Conservation (phyloP, 176 grass and related monocot species). For the Oryza coarctata region DNA sequence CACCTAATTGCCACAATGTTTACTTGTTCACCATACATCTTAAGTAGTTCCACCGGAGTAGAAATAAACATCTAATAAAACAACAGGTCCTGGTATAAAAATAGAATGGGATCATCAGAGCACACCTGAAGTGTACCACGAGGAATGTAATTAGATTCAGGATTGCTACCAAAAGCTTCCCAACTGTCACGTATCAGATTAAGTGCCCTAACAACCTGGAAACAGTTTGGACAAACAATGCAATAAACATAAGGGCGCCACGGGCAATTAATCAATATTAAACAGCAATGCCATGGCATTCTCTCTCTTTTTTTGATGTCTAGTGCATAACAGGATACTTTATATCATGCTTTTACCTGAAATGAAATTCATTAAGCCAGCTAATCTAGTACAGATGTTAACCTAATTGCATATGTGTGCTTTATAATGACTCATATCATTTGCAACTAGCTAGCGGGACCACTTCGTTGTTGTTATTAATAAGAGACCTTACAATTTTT, state of each 20-base stretch:
- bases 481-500: neutral
- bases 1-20: neutral
- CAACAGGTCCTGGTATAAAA: neutral
- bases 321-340: neutral
- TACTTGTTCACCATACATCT: conserved; percentile 18
- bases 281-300: neutral
- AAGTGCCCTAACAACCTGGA: conserved; percentile 93
- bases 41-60: neutral
- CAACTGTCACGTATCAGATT: conserved; percentile 78
- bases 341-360: neutral
- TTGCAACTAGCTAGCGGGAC: neutral
- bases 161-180: conserved; percentile 74
- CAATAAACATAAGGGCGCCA: conserved; percentile 21
- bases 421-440: neutral
- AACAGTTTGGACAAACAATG: conserved; percentile 40
- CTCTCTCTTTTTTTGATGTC: neutral
- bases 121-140: conserved; percentile 97
- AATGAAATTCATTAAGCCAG: conserved; percentile 1
- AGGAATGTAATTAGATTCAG: conserved; percentile 85
- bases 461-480: neutral
- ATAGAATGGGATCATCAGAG: conserved; percentile 22
- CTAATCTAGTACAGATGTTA: conserved; percentile 1
- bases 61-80: neutral
- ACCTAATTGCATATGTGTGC: neutral
- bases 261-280: neutral